Percentiles rank a stretch among this genome's conserved stretches.
Evolutionary conservation across 78 protist species (phyloP).

Genomic region (Speleostelium caveatum): DNA sequence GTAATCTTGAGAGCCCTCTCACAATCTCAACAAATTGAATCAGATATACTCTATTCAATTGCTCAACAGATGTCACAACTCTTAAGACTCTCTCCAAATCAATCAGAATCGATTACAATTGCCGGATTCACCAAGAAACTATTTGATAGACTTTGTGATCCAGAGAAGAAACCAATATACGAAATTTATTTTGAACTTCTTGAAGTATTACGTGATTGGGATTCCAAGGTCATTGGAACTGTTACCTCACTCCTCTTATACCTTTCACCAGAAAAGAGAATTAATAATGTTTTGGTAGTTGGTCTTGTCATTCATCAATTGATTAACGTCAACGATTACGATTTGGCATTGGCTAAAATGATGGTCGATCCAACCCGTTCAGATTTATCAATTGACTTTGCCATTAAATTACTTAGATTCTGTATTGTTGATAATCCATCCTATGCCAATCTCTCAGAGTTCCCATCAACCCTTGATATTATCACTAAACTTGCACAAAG

Average conservation of each 20-base stretch:
- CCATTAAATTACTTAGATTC: constrained; percentile 39
- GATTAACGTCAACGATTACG: constrained; percentile 80
- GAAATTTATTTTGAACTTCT: constrained; percentile 73
- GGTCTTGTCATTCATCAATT: constrained; percentile 81
- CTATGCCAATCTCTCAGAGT: constrained; percentile 42
- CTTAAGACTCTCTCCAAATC: neutral
- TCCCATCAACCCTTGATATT: constrained; percentile 40
- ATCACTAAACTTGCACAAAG: constrained; percentile 54
- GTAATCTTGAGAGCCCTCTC: constrained; percentile 1
- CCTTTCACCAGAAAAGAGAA: constrained; percentile 44
- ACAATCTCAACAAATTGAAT: constrained; percentile 16
- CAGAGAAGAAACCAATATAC: constrained; percentile 57
- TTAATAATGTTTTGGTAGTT: constrained; percentile 39
- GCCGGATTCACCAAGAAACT: constrained; percentile 49
- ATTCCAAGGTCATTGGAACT: constrained; percentile 25
- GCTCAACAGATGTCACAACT: constrained; percentile 43
- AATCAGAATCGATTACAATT: constrained; percentile 13
- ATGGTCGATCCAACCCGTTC: constrained; percentile 21
- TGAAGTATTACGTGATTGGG: constrained; percentile 59
- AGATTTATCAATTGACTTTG: constrained; percentile 46
- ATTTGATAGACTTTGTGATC: constrained; percentile 19
- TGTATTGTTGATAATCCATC: constrained; percentile 29
- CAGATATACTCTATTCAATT: constrained; percentile 28
- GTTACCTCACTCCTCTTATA: constrained; percentile 50
- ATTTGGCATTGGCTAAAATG: constrained; percentile 53